Conservation (phyloP, 345 rosid species). For the Dipteronia dyeriana region DNA sequence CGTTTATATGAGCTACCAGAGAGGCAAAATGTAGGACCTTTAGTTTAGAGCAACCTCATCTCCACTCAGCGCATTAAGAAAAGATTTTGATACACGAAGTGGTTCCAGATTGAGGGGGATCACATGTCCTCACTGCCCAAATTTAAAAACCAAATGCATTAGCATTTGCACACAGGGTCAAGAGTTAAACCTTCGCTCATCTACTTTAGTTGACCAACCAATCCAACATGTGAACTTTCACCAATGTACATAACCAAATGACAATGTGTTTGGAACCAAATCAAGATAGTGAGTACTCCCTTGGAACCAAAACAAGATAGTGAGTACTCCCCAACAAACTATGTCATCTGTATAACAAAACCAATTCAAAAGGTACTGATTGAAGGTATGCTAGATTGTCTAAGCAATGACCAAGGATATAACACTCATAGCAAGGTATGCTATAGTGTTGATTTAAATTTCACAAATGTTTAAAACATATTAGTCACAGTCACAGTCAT, state of each 20-base stretch:
- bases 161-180: slow-evolving; percentile 9
- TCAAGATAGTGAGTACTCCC: slow-evolving; percentile 22
- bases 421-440: not conserved
- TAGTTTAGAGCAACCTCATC: not conserved
- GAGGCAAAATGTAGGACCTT: not conserved
- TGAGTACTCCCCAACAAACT: slow-evolving; percentile 16
- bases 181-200: slow-evolving; percentile 9
- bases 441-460: not conserved
- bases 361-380: not conserved
- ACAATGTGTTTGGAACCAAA: slow-evolving; percentile 9
- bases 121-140: slow-evolving; percentile 16
- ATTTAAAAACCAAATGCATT: slow-evolving; percentile 13
- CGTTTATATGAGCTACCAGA: not conserved
- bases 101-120: slow-evolving; percentile 9
- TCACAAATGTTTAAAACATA: not conserved
- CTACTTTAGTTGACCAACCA: slow-evolving; percentile 11
- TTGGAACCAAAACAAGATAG: no score
- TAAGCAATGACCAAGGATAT: not conserved
- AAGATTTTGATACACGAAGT: not conserved
- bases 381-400: slow-evolving; percentile 2
- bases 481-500: not conserved
- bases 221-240: slow-evolving; percentile 9
- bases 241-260: slow-evolving; percentile 10
- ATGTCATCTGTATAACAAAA: not conserved
- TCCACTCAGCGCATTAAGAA: not conserved